phyloP scores from a whole-genome alignment of 1,139 yeast genomes.

The Lodderomyces jiufengensis region DNA sequence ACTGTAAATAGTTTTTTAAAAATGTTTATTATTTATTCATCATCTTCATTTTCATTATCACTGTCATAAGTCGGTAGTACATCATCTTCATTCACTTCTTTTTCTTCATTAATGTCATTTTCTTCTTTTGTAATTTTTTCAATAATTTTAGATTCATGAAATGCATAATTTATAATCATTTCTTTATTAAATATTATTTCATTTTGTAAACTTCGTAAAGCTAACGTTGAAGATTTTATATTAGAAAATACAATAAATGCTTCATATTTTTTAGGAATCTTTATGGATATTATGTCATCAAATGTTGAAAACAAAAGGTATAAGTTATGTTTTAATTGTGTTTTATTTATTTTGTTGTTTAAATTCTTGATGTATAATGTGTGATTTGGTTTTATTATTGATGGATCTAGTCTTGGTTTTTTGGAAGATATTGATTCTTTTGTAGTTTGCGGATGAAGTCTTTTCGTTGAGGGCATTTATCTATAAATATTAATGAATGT shows the following conservation, averaged over 20 bases:
- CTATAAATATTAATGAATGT: no score
- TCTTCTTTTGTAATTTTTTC: constrained; percentile 8
- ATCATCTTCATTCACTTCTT: background rate
- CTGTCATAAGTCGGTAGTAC: constrained; percentile 12
- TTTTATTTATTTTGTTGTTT: constrained; percentile 55
- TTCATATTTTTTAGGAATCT: constrained; percentile 58
- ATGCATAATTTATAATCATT: constrained; percentile 48
- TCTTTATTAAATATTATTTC: constrained; percentile 54
- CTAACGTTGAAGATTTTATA: constrained; percentile 48
- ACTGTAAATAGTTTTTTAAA: constrained; percentile 5
- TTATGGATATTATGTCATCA: constrained; percentile 64
- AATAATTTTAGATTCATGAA: constrained; percentile 28
- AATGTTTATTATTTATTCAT: background rate
- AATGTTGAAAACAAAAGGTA: constrained; percentile 62
- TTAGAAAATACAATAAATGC: constrained; percentile 65
- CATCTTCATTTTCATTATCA: constrained; percentile 2
- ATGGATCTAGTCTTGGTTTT: constrained; percentile 11
- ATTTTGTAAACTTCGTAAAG: constrained; percentile 48
- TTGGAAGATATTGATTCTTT: no score
- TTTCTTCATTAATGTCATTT: constrained; percentile 3
- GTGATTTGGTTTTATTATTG: constrained; percentile 21
- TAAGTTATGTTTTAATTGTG: constrained; percentile 48
- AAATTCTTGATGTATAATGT: constrained; percentile 67
- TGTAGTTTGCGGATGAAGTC: background rate
- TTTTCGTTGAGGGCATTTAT: constrained; percentile 4